phyloP scores from a whole-genome alignment of 164 flowering plant genomes.

The Vitis riparia region DNA sequence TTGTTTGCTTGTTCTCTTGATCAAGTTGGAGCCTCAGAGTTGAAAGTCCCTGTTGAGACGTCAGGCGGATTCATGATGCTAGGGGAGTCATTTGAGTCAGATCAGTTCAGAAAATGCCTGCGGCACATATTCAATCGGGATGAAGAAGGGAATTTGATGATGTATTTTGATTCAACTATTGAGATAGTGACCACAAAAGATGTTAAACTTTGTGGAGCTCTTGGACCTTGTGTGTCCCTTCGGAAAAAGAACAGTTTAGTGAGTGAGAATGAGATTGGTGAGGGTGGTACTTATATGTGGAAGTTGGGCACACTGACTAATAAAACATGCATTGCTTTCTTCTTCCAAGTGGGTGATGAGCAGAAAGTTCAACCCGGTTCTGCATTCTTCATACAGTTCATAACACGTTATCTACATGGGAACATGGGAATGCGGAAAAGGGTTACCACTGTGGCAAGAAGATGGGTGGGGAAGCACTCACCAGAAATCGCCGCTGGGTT shows the following conservation, averaged over 20 bases:
- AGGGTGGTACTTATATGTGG: constrained; percentile 82
- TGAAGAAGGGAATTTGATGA: constrained; percentile 57
- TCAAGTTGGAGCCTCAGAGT: constrained; percentile 88
- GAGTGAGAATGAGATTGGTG: constrained; percentile 64
- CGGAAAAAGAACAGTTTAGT: constrained; percentile 55
- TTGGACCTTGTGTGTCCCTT: constrained; percentile 86
- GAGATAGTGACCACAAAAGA: constrained; percentile 80
- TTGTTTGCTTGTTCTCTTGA: constrained; percentile 91
- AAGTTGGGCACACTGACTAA: constrained; percentile 63
- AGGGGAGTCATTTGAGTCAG: constrained; percentile 74
- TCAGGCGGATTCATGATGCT: constrained; percentile 88
- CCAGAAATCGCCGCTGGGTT: constrained; percentile 82
- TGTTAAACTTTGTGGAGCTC: constrained; percentile 78
- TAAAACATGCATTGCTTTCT: constrained; percentile 81
- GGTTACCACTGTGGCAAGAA: constrained; percentile 88
- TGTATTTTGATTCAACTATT: constrained; percentile 77
- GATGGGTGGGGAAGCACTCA: constrained; percentile 71
- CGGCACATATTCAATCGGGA: constrained; percentile 64
- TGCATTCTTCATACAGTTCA: constrained; percentile 81
- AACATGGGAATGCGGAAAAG: constrained; percentile 64
- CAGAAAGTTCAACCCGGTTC: constrained; percentile 61
- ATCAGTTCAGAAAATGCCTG: constrained; percentile 73
- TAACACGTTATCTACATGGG: constrained; percentile 66
- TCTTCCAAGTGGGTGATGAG: constrained; percentile 69
- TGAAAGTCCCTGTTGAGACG: constrained; percentile 65